Evolutionary conservation across 2,329 filamentous ascomycete genomes (phyloP), one percentile per base, ranked within the genome.

Genomic region (Diplocarpon rosae): DNA sequence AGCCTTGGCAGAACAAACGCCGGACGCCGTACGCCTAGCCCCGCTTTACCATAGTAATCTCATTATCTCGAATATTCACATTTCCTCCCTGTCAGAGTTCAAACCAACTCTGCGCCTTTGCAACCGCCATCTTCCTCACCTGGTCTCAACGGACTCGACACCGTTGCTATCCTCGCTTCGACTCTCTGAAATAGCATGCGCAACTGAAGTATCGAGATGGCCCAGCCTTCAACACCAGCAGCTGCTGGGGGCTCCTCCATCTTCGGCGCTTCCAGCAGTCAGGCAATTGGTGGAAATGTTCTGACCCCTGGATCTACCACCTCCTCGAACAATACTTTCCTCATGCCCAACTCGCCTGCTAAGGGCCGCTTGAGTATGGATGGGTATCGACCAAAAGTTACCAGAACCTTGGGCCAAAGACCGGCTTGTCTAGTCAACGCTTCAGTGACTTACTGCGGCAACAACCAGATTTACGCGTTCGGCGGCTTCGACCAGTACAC

Each of bases 401-500:
- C 76, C 31, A 80, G 82, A 57, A 85, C 83, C 11, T 70, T 84
- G 39, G 84, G 84, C 37, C 80, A 86, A 65, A 78, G 89, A 54
- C 92, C 92, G 31, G 89, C 92, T 30, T 96, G 90, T 61, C 73
- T 98, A 39, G 90, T 98, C 55, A 98, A 98, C 70, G 92, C 92
- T 42, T 96, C 92, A 1, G 90, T 96, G 49, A 98, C 92, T n/a
- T 95, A 95, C 64, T 95, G 92, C 59, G 89, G 89, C 48, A 92
- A 95, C 66, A 92, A 96, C 63, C 81, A 92, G 65, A 96, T 98
- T 57, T 96, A 93, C 65, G 92, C 90, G 10, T 98, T 98, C 69
- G 92, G 92, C 35, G 92, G 92, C 14, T 98, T 98, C 60, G 92
- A 98, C 62, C 90, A 96, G 65, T 96, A 95, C 62, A 98, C 92